Evolutionary conservation across 164 flowering plant genomes (phyloP), one percentile per base, ranked within the genome.

Genomic region (Berberis vulgaris): DNA sequence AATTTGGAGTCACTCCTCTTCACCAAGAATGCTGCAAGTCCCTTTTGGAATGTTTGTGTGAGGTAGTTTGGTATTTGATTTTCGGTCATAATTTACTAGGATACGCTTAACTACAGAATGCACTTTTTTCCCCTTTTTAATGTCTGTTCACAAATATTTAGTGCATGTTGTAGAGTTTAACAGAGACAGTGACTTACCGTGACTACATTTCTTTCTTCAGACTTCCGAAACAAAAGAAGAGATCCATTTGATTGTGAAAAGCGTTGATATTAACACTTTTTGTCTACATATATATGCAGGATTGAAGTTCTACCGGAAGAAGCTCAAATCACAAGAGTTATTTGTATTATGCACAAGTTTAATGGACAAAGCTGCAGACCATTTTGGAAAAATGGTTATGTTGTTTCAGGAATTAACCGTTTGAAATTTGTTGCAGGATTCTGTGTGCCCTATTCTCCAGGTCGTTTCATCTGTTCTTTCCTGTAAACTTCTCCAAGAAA

Each of bases 11-110:
- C 65, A 62, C 83, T 45, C 81, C 64, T 9, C 97, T 93, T 74
- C 96, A 84, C 69, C 94, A 82, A 53, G 97, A 89, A 67, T 90
- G 96, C 81, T 88, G 97, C 86, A 88, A 87, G 78, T 69, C 54
- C 59, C 78, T 90, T 68, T 65, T 88, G 66, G 94, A 88, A 71
- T 80, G 82, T 65, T 81, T 90, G 11, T 81, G 88, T 5, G 98
- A 93, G 98, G 98, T 93, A 86, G 71, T 70, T 59, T 67, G 12
- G 8, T 26, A 26, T 26, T 26, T 26, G 26, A 26, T 26, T 26
- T 26, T 26, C 26, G 26, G 26, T 26, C 26, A 26, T 26, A 26
- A 26, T 26, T 26, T 26, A 26, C 26, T 26, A 26, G 26, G 26
- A 26, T 26, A 26, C 0, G 26, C 26, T 26, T 26, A 26, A 26